Evolutionary conservation across 73 alveolate species (phyloP), one percentile per base, ranked within the genome.

Genomic region (Paramecium sonneborni): DNA sequence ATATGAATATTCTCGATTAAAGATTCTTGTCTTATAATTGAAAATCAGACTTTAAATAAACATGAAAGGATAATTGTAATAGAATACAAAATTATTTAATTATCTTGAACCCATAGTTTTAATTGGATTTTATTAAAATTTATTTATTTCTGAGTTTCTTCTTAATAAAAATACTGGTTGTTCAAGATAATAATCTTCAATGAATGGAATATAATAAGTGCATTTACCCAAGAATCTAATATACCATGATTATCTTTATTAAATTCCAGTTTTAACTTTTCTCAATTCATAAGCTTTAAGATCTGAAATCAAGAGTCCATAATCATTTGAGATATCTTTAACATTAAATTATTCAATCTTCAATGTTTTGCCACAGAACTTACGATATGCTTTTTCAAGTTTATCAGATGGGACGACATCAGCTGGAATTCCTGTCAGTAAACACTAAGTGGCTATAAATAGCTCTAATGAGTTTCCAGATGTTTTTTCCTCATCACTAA

Each of bases 251-350:
- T 74, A 37, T 74, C 58, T 39, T 74, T 74, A 37, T 39, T 74
- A 28, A 18, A 11, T 35, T 39, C 56, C 56, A 34, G 67, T 74
- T 35, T 24, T 34, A 5, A 37, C 34, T 74, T 37, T 37, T 37
- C 87, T 74, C 32, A 74, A 74, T 74, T 74, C 87, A 39, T 14
- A 74, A 15, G 56, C 58, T 15, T 74, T 74, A 14, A 37, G 56
- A 74, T 74, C 87, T 74, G 87, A 74, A 1, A 74, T 74, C 26
- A 34, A 34, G 10, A 74, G 57, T 32, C 87, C 58, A 39, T 34
- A 74, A 39, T 74, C 87, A 74, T 74, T 74, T 35, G 87, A 34
- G 3, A 74, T 74, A 74, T 74, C 87, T 74, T 39, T 74, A 5
- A 74, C 68, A 12, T 74, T 34, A n/a, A 74, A 74, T 37, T 23